These are phyloP conservation scores for Plasmodiophora brassicae DNA, from an alignment of 208 protist species.

Conservation along the genomic window DNA sequence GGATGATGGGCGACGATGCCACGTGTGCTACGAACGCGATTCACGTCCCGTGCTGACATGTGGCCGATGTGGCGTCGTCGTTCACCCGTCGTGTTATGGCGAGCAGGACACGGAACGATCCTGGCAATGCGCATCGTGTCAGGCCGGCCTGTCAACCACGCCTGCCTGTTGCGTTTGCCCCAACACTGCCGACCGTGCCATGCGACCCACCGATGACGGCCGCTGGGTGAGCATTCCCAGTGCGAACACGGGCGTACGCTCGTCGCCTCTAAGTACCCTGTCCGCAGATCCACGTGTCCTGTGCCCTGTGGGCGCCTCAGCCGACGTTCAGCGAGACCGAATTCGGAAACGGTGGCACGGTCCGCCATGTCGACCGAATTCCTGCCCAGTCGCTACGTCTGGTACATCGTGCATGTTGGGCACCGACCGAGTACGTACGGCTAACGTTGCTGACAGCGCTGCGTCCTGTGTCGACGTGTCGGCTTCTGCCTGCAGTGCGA, in stretches of 20 bases:
- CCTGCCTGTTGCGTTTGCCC: background rate
- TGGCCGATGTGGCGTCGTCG: background rate
- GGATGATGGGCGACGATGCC: too few relatives aligned
- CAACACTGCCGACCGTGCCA: background rate
- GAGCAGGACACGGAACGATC: too few relatives aligned
- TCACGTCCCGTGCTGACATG: background rate
- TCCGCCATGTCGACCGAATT: background rate
- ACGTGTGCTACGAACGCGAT: background rate
- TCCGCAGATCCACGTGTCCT: constrained; percentile 5
- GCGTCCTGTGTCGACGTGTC: background rate
- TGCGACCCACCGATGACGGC: too few relatives aligned
- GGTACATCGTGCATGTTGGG: background rate
- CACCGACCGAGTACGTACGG: background rate
- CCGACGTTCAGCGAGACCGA: background rate
- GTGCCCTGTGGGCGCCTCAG: constrained; percentile 13
- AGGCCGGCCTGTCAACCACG: background rate
- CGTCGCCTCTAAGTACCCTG: background rate
- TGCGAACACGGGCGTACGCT: background rate
- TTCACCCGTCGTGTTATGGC: background rate
- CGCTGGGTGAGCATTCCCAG: background rate
- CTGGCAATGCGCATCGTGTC: background rate
- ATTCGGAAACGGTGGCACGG: background rate
- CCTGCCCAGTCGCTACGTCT: background rate
- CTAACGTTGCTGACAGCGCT: background rate
- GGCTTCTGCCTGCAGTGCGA: constrained; percentile 29